Conservation (phyloP, 2,329 filamentous ascomycete species). For the Trichoderma cornu-damae region DNA sequence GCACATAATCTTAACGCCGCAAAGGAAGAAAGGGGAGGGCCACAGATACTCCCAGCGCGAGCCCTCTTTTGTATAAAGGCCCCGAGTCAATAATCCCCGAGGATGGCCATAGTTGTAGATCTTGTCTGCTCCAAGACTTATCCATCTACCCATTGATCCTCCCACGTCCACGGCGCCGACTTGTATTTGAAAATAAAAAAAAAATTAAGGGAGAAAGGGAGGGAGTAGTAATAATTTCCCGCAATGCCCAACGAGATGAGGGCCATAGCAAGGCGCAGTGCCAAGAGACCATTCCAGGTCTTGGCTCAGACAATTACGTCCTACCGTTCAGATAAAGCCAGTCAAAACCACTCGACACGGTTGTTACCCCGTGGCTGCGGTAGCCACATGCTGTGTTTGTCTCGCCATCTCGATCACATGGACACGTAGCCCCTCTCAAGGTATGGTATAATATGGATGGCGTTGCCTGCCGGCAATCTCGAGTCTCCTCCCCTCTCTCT, state of each 20-base stretch:
- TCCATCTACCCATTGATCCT: conserved; percentile 2
- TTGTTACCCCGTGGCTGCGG: conserved; percentile 30
- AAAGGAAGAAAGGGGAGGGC: too few relatives aligned
- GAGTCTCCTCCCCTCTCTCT: neutral
- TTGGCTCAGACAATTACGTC: conserved; percentile 28
- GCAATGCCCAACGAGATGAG: conserved; percentile 1
- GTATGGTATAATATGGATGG: conserved; percentile 13
- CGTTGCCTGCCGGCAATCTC: neutral
- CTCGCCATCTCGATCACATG: conserved; percentile 15
- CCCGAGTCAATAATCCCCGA: neutral
- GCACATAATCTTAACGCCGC: neutral
- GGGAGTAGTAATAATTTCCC: neutral
- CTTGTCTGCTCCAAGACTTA: neutral
- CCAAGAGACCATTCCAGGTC: conserved; percentile 30
- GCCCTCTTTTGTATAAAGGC: neutral
- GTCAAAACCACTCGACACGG: conserved; percentile 26
- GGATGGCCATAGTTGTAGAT: neutral
- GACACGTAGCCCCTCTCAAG: neutral
- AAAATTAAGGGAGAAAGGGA: neutral
- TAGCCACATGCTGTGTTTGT: conserved; percentile 21
- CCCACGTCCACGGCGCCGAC: neutral
- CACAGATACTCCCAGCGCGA: neutral
- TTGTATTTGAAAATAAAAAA: neutral
- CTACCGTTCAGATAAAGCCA: conserved; percentile 23
- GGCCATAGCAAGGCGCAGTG: conserved; percentile 13